Evolutionary conservation across 371 early-diverging fungal species (phyloP).

Genomic region (Mortierella sp.): DNA sequence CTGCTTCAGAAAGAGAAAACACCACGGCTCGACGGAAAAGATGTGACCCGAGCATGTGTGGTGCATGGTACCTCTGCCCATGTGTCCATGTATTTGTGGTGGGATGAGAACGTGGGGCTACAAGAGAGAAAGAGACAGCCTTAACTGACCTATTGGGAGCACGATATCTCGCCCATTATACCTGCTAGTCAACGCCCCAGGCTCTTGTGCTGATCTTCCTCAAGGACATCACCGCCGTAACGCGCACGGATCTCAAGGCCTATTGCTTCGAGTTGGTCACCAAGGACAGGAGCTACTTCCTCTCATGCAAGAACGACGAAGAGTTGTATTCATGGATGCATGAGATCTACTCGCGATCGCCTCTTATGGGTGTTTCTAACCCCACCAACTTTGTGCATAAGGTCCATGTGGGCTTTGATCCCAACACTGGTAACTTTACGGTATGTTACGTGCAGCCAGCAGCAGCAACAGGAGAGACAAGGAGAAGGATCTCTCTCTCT

Average conservation of each 20-base stretch:
- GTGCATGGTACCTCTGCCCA: no score
- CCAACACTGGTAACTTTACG: slow-evolving; percentile 90
- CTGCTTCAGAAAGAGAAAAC: no score
- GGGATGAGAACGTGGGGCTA: no score
- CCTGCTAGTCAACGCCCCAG: slow-evolving; percentile 76
- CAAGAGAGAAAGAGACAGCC: no score
- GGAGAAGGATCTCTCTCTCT: no score
- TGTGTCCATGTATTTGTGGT: no score
- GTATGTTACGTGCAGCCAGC: no score
- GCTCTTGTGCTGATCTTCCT: slow-evolving; percentile 84
- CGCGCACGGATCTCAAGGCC: slow-evolving; percentile 84
- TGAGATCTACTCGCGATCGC: slow-evolving; percentile 89
- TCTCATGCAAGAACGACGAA: slow-evolving; percentile 92
- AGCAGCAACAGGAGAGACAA: no score
- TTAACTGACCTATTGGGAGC: no score
- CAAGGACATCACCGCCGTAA: slow-evolving; percentile 88
- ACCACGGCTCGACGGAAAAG: no score
- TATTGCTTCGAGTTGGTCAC: slow-evolving; percentile 93
- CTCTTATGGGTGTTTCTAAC: slow-evolving; percentile 89
- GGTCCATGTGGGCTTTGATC: slow-evolving; percentile 97
- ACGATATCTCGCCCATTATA: no score
- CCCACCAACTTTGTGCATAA: slow-evolving; percentile 96
- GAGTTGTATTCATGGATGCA: slow-evolving; percentile 98
- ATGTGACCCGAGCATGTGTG: no score
- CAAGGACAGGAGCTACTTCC: slow-evolving; percentile 85